These are phyloP conservation scores for Gastroboletus turbinatus DNA, from an alignment of 1,284 basidiomycete species.

Conservation along the genomic window DNA sequence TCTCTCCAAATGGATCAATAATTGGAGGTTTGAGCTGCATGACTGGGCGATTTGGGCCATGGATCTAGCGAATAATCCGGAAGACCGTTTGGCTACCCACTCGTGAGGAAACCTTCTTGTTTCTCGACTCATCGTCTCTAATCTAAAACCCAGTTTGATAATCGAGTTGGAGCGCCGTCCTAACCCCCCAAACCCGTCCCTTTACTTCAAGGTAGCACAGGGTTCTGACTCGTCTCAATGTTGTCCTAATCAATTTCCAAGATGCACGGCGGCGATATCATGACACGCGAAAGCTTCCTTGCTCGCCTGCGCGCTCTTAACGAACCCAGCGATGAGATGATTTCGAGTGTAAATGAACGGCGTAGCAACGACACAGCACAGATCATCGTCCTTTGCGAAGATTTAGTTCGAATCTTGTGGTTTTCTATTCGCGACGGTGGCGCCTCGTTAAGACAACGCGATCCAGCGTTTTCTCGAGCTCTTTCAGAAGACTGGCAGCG, in stretches of 20 bases:
- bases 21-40: constrained; percentile 23
- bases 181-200: constrained; percentile 11
- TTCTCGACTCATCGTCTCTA: not conserved
- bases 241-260: constrained; percentile 11
- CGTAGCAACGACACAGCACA: constrained; percentile 34
- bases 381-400: constrained; percentile 29
- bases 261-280: constrained; percentile 30
- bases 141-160: constrained; percentile 19
- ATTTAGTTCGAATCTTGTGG: constrained; percentile 31
- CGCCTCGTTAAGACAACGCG: constrained; percentile 17
- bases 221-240: not conserved
- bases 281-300: constrained; percentile 28
- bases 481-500: constrained; percentile 26
- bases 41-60: constrained; percentile 24
- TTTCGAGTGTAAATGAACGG: constrained; percentile 25
- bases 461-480: constrained; percentile 16
- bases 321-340: constrained; percentile 18
- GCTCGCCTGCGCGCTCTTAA: constrained; percentile 19
- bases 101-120: constrained; percentile 5
- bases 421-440: constrained; percentile 32
- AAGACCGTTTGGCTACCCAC: constrained; percentile 18
- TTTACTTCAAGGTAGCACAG: constrained; percentile 24
- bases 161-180: constrained; percentile 21
- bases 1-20: constrained; percentile 29
- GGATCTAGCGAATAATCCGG: constrained; percentile 30